Evolutionary conservation across 148 eudicot genomes (phyloP).

Genomic region (Heliamphora exappendiculata): DNA sequence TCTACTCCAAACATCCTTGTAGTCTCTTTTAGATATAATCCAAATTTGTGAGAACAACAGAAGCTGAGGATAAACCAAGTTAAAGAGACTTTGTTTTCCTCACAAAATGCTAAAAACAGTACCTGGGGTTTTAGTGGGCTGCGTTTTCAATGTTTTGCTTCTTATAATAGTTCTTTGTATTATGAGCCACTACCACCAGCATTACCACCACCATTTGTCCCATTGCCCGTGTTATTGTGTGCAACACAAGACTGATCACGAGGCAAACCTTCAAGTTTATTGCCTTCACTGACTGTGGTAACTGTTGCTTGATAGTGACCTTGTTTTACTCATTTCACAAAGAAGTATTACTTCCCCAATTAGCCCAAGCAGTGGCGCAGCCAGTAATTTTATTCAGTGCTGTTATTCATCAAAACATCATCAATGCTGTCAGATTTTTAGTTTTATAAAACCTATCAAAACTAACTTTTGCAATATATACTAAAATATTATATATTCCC

Average conservation of each 20-base stretch:
- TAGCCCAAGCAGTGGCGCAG: too few relatives aligned
- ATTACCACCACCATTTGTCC: slow-evolving; percentile 51
- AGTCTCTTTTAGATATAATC: slow-evolving; percentile 9
- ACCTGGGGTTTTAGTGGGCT: slow-evolving; percentile 23
- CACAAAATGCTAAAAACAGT: slow-evolving; percentile 24
- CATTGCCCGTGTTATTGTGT: slow-evolving; percentile 22
- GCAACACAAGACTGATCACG: slow-evolving; percentile 17
- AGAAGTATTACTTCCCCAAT: too few relatives aligned
- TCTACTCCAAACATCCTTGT: too few relatives aligned
- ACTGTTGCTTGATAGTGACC: not conserved
- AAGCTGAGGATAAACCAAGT: slow-evolving; percentile 10
- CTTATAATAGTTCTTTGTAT: slow-evolving; percentile 30
- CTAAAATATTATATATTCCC: too few relatives aligned
- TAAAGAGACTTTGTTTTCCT: slow-evolving; percentile 21
- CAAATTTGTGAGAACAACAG: not conserved
- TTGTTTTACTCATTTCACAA: slow-evolving; percentile 1
- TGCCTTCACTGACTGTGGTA: not conserved
- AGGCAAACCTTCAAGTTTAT: slow-evolving; percentile 11
- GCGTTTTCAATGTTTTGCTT: slow-evolving; percentile 34
- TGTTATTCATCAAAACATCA: too few relatives aligned
- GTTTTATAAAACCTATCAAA: too few relatives aligned
- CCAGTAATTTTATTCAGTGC: too few relatives aligned
- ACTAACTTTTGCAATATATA: too few relatives aligned
- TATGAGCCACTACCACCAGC: slow-evolving; percentile 59
- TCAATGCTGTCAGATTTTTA: too few relatives aligned